phyloP scores from a whole-genome alignment of 495 filamentous ascomycete species.

The Neurospora cerealis region DNA sequence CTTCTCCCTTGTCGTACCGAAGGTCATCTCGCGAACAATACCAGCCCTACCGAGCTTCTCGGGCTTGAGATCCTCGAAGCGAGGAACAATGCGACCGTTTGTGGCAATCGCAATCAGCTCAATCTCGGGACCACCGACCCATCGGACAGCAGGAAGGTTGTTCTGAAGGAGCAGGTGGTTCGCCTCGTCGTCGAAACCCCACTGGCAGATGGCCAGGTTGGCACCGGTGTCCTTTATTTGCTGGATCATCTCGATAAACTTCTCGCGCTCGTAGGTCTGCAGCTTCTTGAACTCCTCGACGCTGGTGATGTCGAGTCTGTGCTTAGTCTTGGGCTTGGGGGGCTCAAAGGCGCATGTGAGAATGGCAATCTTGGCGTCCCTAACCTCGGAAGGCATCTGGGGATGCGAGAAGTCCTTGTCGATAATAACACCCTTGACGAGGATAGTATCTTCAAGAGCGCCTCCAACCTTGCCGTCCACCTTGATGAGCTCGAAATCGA shows the following conservation, averaged over 20 bases:
- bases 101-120: conserved; percentile 98
- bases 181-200: conserved; percentile 98
- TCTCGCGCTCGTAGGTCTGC: conserved; percentile 87
- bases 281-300: conserved; percentile 97
- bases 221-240: conserved; percentile 96
- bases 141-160: conserved; percentile 88
- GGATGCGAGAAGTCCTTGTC: conserved; percentile 99
- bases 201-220: conserved; percentile 97
- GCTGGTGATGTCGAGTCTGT: conserved; percentile 95
- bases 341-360: conserved; percentile 97
- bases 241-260: conserved; percentile 97
- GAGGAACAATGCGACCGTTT: conserved; percentile 91
- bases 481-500: conserved; percentile 99
- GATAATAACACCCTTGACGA: conserved; percentile 95
- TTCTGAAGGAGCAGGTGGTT: conserved; percentile 96
- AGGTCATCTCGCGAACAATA: conserved; percentile 85
- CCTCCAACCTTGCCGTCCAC: conserved; percentile 98
- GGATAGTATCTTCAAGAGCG: conserved; percentile 82
- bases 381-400: conserved; percentile 93
- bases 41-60: conserved; percentile 89
- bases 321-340: conserved; percentile 99
- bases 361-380: conserved; percentile 92
- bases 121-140: conserved; percentile 97
- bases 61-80: conserved; percentile 86
- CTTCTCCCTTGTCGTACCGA: conserved; percentile 96